These are phyloP conservation scores for Coix lacrymajobi DNA, from an alignment of 176 grass and related monocot species.

Conservation along the genomic window DNA sequence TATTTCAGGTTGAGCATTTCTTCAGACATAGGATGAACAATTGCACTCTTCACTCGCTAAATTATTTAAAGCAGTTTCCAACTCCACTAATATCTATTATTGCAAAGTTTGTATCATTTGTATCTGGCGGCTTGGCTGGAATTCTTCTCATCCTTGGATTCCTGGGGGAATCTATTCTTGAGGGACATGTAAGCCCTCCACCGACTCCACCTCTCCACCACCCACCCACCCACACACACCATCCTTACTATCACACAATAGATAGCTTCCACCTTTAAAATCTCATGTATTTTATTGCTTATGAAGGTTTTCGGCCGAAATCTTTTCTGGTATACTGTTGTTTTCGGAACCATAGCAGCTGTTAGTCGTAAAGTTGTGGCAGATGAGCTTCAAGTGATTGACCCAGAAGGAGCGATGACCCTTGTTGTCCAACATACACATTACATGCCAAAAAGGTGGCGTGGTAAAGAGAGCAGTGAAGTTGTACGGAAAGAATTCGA, in stretches of 20 bases:
- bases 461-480: slow-evolving; percentile 76
- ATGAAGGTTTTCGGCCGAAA: slow-evolving; percentile 78
- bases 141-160: slow-evolving; percentile 63
- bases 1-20: slow-evolving; percentile 88
- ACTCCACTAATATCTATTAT: slow-evolving; percentile 78
- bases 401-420: slow-evolving; percentile 82
- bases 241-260: neutral
- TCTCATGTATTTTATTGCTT: slow-evolving; percentile 1
- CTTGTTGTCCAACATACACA: slow-evolving; percentile 71
- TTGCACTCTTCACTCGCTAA: slow-evolving; percentile 63
- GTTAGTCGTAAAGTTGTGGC: slow-evolving; percentile 76
- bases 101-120: slow-evolving; percentile 89
- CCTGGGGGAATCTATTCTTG: slow-evolving; percentile 79
- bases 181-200: slow-evolving; percentile 65
- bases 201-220: too few species aligned
- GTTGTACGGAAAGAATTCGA: slow-evolving; percentile 69
- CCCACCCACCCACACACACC: too few species aligned
- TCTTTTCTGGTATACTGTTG: slow-evolving; percentile 89
- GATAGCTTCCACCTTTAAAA: neutral
- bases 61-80: slow-evolving; percentile 92
- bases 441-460: slow-evolving; percentile 93
- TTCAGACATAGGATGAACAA: slow-evolving; percentile 93
- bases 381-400: slow-evolving; percentile 89
- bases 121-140: slow-evolving; percentile 85
- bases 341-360: slow-evolving; percentile 88